Percentiles rank a stretch among this genome's conserved stretches.
Conservation (phyloP, 257 asterid genomes). For the Ajuga chamaepitys region DNA sequence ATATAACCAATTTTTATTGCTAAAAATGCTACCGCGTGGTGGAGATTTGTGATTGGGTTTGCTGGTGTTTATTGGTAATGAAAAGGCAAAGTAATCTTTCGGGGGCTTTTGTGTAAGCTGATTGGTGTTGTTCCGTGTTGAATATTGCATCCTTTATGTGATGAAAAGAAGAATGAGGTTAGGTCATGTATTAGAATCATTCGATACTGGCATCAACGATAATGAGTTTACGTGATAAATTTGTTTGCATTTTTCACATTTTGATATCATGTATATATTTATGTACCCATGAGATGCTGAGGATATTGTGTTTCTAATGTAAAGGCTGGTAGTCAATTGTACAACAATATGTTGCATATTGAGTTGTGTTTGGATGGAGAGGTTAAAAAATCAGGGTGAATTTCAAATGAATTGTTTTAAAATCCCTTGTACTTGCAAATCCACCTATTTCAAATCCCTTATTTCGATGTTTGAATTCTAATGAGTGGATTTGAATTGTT, state of each 20-base stretch:
- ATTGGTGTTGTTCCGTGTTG: background rate
- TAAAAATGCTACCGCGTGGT: background rate
- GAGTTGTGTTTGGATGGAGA: background rate
- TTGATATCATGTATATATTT: background rate
- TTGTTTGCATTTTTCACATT: background rate
- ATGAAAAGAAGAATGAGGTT: background rate
- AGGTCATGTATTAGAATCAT: background rate
- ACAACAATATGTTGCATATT: background rate
- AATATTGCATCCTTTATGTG: background rate
- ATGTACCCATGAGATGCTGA: background rate
- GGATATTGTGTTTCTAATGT: background rate
- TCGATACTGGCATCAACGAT: background rate
- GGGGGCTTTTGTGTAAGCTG: background rate
- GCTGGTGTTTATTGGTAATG: background rate
- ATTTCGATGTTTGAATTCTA: no score
- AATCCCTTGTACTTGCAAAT: no score
- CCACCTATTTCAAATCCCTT: no score
- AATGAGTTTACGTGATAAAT: background rate
- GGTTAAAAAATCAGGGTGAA: no score
- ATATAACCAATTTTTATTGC: background rate
- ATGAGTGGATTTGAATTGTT: no score
- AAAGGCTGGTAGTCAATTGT: background rate
- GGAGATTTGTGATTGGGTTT: background rate
- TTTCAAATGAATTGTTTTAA: no score
- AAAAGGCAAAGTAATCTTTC: background rate